Conservation (phyloP, 228 moss, liverwort and hornwort genomes). For the Sphagnum fallax region DNA sequence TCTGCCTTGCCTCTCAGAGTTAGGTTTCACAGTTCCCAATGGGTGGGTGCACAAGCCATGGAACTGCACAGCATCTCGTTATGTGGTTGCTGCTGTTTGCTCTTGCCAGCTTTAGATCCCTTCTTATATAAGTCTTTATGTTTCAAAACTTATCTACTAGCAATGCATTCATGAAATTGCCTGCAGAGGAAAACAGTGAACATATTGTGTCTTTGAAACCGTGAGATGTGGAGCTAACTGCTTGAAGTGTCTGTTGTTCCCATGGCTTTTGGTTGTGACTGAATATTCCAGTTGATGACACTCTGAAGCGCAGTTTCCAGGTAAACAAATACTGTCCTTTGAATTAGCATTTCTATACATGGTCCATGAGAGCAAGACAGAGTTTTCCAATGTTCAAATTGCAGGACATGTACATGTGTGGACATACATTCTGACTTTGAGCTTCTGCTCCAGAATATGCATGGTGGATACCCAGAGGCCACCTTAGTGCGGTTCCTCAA, state of each 20-base stretch:
- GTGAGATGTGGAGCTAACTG: background rate
- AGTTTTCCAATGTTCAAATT: background rate
- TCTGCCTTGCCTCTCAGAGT: too few species aligned
- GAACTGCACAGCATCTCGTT: too few species aligned
- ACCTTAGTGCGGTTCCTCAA: conserved; percentile 61
- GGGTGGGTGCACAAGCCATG: too few species aligned
- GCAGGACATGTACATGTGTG: background rate
- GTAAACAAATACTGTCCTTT: conserved; percentile 7
- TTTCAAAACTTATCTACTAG: too few species aligned
- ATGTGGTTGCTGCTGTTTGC: too few species aligned
- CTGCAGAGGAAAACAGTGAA: background rate
- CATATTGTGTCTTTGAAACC: background rate
- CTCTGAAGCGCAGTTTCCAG: conserved; percentile 35
- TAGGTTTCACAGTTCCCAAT: too few species aligned
- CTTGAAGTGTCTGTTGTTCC: background rate
- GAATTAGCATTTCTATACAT: background rate
- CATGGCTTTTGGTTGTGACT: background rate
- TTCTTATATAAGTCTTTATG: background rate
- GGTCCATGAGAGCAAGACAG: background rate
- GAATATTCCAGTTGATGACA: conserved; percentile 32
- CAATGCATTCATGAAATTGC: background rate
- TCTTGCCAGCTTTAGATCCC: background rate
- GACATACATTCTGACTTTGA: background rate
- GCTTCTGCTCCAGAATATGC: conserved; percentile 56
- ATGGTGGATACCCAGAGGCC: conserved; percentile 55